These are phyloP conservation scores for Umbilicaria muhlenbergii DNA, from an alignment of 495 filamentous ascomycete genomes.

Conservation along the genomic window DNA sequence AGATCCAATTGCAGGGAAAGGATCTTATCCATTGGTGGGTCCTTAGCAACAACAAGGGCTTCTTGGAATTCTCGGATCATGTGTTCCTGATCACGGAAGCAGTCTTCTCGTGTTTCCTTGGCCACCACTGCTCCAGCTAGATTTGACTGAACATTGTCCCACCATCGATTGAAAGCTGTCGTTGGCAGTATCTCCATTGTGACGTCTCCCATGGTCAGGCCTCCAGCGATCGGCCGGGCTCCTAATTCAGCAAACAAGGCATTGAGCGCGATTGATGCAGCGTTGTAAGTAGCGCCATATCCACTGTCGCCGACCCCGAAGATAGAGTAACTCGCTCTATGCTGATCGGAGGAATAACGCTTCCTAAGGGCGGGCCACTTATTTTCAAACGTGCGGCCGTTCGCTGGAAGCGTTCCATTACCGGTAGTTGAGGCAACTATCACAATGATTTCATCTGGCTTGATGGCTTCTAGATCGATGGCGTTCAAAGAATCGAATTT, in stretches of 20 bases:
- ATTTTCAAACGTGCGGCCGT: constrained; percentile 6
- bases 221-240: constrained; percentile 2
- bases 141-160: neutral
- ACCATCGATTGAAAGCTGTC: constrained; percentile 10
- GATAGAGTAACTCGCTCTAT: constrained; percentile 7
- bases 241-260: constrained; percentile 4
- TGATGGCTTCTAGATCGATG: constrained; percentile 1
- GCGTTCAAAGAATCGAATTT: neutral
- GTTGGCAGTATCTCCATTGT: constrained; percentile 6
- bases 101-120: neutral
- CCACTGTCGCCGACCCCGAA: constrained; percentile 17
- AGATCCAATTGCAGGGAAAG: constrained; percentile 4
- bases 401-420: constrained; percentile 10
- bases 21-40: neutral
- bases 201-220: constrained; percentile 9
- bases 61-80: neutral
- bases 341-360: neutral
- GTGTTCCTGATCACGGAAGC: neutral
- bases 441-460: constrained; percentile 5
- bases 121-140: neutral
- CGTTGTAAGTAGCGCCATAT: constrained; percentile 14
- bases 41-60: neutral
- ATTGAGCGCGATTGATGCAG: constrained; percentile 7
- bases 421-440: constrained; percentile 13
- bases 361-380: neutral